Percentiles rank a stretch among this genome's conserved stretches.
Conservation (phyloP, 1,284 basidiomycete genomes). For the Xerocomus minutiporus region DNA sequence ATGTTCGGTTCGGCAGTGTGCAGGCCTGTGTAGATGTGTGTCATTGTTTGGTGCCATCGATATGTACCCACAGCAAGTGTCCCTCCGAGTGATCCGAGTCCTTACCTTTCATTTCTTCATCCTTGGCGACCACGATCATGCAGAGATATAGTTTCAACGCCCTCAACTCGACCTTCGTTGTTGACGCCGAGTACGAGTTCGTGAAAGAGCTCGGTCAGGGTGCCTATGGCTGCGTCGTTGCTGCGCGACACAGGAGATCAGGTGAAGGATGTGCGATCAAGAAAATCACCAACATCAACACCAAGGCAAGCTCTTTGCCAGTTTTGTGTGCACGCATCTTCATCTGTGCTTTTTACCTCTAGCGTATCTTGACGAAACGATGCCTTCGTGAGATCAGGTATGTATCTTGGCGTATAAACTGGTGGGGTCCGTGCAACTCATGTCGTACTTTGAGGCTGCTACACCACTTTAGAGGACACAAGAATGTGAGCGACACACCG, state of each 20-base stretch:
- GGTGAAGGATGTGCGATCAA: slow-evolving; percentile 93
- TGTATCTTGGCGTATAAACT: slow-evolving; percentile 21
- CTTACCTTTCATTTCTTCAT: slow-evolving; percentile 7
- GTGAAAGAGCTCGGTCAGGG: slow-evolving; percentile 95
- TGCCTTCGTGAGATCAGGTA: slow-evolving; percentile 91
- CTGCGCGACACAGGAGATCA: slow-evolving; percentile 78
- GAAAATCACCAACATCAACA: slow-evolving; percentile 97
- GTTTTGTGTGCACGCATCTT: neutral
- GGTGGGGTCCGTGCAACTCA: slow-evolving; percentile 5
- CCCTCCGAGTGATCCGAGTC: neutral
- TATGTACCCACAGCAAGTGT: slow-evolving; percentile 19
- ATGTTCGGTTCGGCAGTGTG: neutral
- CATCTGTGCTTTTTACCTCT: slow-evolving; percentile 5
- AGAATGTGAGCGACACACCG: slow-evolving; percentile 62
- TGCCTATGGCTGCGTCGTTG: slow-evolving; percentile 89
- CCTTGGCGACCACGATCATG: slow-evolving; percentile 11
- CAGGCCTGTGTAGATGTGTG: slow-evolving; percentile 17
- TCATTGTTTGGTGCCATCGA: slow-evolving; percentile 30
- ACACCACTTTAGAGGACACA: slow-evolving; percentile 95
- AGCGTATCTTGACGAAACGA: slow-evolving; percentile 93
- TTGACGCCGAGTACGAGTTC: slow-evolving; percentile 89
- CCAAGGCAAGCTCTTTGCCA: slow-evolving; percentile 57
- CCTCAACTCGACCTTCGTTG: slow-evolving; percentile 78
- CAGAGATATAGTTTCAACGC: slow-evolving; percentile 74
- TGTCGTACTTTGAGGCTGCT: slow-evolving; percentile 53